Percentiles rank a stretch among this genome's conserved stretches.
phyloP scores from a whole-genome alignment of 495 filamentous ascomycete genomes.

The Melanomma pulvis-pyrius region DNA sequence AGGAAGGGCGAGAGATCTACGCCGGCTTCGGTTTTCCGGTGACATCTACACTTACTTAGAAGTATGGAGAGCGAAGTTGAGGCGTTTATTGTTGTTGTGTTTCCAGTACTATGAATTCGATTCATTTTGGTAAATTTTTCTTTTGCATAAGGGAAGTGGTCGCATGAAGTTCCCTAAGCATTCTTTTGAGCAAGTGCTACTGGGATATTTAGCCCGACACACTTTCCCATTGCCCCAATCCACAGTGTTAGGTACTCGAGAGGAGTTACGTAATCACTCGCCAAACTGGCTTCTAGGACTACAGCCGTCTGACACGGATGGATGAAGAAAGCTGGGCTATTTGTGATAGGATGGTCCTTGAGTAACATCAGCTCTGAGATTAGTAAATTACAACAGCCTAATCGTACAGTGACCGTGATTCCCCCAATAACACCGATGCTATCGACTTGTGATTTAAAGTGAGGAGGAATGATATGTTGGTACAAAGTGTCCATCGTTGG shows the following conservation, averaged over 20 bases:
- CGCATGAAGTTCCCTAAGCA: too few species aligned
- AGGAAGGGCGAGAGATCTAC: too few species aligned
- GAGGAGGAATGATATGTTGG: constrained; percentile 21
- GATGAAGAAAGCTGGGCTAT: constrained; percentile 34
- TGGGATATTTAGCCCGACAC: constrained; percentile 30
- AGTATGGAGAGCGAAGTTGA: too few species aligned
- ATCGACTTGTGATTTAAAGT: constrained; percentile 26
- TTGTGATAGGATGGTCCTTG: constrained; percentile 37
- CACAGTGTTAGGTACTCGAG: constrained; percentile 33
- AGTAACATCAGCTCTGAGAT: not conserved
- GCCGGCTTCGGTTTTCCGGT: too few species aligned
- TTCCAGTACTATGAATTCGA: too few species aligned
- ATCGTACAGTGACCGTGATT: constrained; percentile 34
- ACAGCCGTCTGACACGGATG: constrained; percentile 38
- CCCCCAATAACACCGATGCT: constrained; percentile 33
- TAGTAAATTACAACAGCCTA: not conserved
- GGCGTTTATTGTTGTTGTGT: too few species aligned
- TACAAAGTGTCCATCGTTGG: constrained; percentile 29
- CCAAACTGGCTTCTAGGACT: constrained; percentile 20
- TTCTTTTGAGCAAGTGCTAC: not conserved
- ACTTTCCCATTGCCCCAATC: constrained; percentile 30
- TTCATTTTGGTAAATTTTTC: too few species aligned
- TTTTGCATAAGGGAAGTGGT: too few species aligned
- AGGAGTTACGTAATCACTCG: constrained; percentile 6
- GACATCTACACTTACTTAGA: too few species aligned